Percentiles rank a stretch among this genome's conserved stretches.
These are phyloP conservation scores for Globisporangium lucens DNA, from an alignment of 352 stramenopile genomes.

Conservation along the genomic window DNA sequence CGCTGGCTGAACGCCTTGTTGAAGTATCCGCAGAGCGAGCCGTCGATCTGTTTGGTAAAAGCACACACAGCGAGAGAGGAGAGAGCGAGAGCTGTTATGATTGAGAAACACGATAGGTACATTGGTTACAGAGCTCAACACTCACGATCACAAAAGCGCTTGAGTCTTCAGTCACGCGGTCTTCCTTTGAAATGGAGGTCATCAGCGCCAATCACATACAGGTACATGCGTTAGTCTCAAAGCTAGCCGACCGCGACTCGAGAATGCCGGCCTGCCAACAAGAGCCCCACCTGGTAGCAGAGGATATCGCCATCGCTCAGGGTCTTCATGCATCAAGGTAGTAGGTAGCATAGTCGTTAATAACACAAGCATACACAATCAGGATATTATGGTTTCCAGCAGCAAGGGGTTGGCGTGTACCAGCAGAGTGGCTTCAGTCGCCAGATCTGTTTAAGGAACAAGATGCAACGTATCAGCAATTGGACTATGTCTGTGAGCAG, in stretches of 20 bases:
- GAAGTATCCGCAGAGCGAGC: constrained; percentile 65
- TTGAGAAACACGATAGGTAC: background rate
- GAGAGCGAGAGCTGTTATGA: background rate
- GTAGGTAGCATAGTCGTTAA: background rate
- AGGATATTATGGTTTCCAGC: too few relatives aligned
- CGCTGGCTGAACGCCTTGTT: constrained; percentile 62
- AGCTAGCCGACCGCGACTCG: background rate
- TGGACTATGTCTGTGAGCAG: background rate
- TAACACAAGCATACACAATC: background rate
- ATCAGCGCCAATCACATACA: background rate
- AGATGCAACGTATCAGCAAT: background rate
- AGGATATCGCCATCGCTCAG: constrained; percentile 65
- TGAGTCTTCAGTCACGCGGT: constrained; percentile 33
- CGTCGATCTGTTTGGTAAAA: constrained; percentile 41
- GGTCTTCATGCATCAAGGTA: constrained; percentile 21
- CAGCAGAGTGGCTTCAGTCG: constrained; percentile 49
- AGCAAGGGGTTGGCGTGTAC: constrained; percentile 17
- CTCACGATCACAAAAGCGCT: constrained; percentile 47
- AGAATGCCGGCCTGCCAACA: background rate
- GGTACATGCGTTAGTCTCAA: background rate
- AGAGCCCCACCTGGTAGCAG: constrained; percentile 47
- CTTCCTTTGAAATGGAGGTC: constrained; percentile 28
- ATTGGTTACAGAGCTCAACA: background rate
- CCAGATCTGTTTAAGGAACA: constrained; percentile 33
- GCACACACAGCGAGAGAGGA: background rate